Evolutionary conservation across 23 red algal species (phyloP), one percentile per base, ranked within the genome.

Genomic region (Cyanidioschyzon merolae): DNA sequence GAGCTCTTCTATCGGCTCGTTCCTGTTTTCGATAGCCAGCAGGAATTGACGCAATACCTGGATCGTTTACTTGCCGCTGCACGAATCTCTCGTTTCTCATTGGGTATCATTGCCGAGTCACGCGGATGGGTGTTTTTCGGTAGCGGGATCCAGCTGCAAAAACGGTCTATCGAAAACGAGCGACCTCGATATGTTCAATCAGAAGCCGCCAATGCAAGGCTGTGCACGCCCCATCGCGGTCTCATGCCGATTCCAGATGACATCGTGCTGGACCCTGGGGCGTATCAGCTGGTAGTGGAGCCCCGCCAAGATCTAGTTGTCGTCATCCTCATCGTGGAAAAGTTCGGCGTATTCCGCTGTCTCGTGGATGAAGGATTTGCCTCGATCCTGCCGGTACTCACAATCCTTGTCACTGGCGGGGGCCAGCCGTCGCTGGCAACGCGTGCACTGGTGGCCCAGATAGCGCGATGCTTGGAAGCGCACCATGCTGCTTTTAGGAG

Each of bases 341-440:
- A 81, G 50, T 71, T 59, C 59, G 78, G 78, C 1, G 59, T 81
- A 18, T 81, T 81, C 54, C 40, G 59, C 36, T 36, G 30, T 3
- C 25, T 81, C 0, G n/a, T 81, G 1, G 78, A 81, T 40, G 38
- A 81, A 39, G 21, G 54, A 12, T 34, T 81, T 36, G n/a, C 59
- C 1, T 37, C 54, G 26, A 2, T 1, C 1, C 1, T 81, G 41
- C 78, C 78, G 40, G n/a, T 27, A 27, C 30, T 7, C 32, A 71
- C 57, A 25, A 34, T 81, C 0, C 41, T 81, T 0, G 41, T 81
- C 16, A 71, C 58, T 3, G 78, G 78, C 54, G 36, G 37, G 0
- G 78, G 78, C 1, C 68, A 81, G 59, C 78, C 78, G 38, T 71
- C 58, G 36, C 38, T 81, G 37, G 78, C 78, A 30, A 36, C 41